A percentile compares a stretch with the other conserved stretches of the same genome.
Evolutionary conservation across 2,329 filamentous ascomycete species (phyloP).

Genomic region (Penicillium thymicola): DNA sequence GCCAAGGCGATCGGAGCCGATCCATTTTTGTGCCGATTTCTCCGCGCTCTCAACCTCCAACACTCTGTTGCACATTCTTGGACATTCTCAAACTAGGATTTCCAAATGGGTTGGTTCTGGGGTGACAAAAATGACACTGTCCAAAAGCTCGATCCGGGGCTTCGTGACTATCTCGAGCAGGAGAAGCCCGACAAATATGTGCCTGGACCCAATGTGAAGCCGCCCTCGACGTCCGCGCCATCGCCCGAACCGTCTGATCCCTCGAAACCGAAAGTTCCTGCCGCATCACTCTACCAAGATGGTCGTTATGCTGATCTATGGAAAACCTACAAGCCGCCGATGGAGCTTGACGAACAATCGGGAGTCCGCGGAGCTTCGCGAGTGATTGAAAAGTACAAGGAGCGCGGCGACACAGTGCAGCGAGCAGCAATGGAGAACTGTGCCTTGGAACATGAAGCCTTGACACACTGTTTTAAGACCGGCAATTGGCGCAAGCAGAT

Average conservation of each 20-base stretch:
- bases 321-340: slow-evolving; percentile 80
- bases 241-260: slow-evolving; percentile 24
- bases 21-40: slow-evolving; percentile 28
- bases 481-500: slow-evolving; percentile 63
- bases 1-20: slow-evolving; percentile 18
- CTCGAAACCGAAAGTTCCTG: slow-evolving; percentile 35
- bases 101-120: slow-evolving; percentile 63
- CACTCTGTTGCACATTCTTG: neutral
- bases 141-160: slow-evolving; percentile 72
- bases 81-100: neutral
- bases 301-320: slow-evolving; percentile 82
- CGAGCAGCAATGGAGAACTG: slow-evolving; percentile 90
- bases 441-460: slow-evolving; percentile 76
- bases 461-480: slow-evolving; percentile 75
- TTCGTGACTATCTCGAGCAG: slow-evolving; percentile 79
- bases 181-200: slow-evolving; percentile 73
- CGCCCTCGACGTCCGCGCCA: slow-evolving; percentile 21
- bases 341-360: slow-evolving; percentile 61
- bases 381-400: slow-evolving; percentile 80
- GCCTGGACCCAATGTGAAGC: slow-evolving; percentile 32
- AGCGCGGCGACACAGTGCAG: slow-evolving; percentile 73
- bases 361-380: slow-evolving; percentile 77
- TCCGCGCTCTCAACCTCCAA: slow-evolving; percentile 15
- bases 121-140: slow-evolving; percentile 60
- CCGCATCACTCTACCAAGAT: slow-evolving; percentile 62